phyloP scores from a whole-genome alignment of 2,329 filamentous ascomycete genomes.

The Aspergillus quadrilineatus region DNA sequence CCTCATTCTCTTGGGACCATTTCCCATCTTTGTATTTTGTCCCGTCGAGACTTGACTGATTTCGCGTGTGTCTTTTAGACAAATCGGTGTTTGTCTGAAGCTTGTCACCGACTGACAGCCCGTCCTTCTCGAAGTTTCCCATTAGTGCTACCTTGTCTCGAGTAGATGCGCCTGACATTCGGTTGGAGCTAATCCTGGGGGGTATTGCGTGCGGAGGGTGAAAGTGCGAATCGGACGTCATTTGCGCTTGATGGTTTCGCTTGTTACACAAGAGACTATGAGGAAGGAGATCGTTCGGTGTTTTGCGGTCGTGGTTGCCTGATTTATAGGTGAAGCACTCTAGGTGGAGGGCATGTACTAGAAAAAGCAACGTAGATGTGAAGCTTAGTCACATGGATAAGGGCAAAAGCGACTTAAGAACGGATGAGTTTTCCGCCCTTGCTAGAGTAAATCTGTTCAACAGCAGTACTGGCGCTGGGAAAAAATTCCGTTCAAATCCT shows the following conservation, averaged over 20 bases:
- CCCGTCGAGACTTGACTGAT: constrained; percentile 40
- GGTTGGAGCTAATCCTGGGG: constrained; percentile 6
- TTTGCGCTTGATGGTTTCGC: not conserved
- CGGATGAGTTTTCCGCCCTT: not conserved
- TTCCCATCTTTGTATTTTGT: constrained; percentile 40
- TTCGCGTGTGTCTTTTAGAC: constrained; percentile 31
- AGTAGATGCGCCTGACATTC: constrained; percentile 7
- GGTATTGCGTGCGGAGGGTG: constrained; percentile 7
- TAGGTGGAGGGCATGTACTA: not conserved
- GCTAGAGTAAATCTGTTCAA: not conserved
- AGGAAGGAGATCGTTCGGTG: not conserved
- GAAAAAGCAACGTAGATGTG: not conserved
- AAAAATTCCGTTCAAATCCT: not conserved
- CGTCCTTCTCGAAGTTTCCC: constrained; percentile 59
- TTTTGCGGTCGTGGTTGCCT: not conserved
- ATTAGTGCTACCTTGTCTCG: constrained; percentile 45
- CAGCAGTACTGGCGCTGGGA: not conserved
- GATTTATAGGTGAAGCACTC: not conserved
- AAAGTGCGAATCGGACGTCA: constrained; percentile 10
- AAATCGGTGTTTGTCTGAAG: constrained; percentile 26
- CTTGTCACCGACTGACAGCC: constrained; percentile 48
- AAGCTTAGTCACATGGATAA: not conserved
- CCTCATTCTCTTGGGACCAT: constrained; percentile 42
- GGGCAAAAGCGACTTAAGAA: not conserved
- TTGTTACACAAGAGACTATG: not conserved